Evolutionary conservation across 345 rosid species (phyloP).

Genomic region (Salix exigua): DNA sequence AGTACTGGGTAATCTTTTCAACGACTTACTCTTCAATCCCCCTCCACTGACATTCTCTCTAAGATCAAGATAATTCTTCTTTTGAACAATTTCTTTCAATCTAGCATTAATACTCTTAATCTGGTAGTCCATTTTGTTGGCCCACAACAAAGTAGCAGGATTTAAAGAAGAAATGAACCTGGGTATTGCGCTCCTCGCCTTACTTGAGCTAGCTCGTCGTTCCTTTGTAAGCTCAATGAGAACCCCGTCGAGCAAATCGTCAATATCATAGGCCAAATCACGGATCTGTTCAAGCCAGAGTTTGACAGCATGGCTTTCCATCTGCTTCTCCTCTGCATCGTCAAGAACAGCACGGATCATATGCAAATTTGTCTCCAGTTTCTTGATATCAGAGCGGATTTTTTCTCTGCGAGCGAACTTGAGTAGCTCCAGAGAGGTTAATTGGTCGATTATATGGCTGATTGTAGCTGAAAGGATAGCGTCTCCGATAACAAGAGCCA

Average conservation of each 20-base stretch:
- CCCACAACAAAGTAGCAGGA: too few species aligned
- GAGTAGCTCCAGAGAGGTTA: slow-evolving; percentile 1
- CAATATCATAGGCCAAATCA: slow-evolving; percentile 15
- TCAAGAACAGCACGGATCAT: slow-evolving; percentile 16
- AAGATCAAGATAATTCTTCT: neutral
- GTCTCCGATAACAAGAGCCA: too few species aligned
- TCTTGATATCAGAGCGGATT: slow-evolving; percentile 3
- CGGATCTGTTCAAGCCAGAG: slow-evolving; percentile 13
- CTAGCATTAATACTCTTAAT: slow-evolving; percentile 5
- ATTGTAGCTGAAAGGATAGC: too few species aligned
- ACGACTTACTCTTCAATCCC: neutral
- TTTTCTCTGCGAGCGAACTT: neutral
- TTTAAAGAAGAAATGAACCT: too few species aligned
- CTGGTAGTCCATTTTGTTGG: neutral
- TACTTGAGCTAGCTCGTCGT: neutral
- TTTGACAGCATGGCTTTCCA: slow-evolving; percentile 5
- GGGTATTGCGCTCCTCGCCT: neutral
- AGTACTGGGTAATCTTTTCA: slow-evolving; percentile 1
- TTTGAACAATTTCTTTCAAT: neutral
- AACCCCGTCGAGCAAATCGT: slow-evolving; percentile 20
- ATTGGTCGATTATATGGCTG: neutral
- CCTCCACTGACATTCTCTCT: slow-evolving; percentile 4
- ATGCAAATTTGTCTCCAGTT: slow-evolving; percentile 1
- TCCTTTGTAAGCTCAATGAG: neutral
- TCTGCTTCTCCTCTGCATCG: slow-evolving; percentile 22